Base-by-base conservation (phyloP, 352 stramenopile species). In the Aphanomyces cochlioides region DNA sequence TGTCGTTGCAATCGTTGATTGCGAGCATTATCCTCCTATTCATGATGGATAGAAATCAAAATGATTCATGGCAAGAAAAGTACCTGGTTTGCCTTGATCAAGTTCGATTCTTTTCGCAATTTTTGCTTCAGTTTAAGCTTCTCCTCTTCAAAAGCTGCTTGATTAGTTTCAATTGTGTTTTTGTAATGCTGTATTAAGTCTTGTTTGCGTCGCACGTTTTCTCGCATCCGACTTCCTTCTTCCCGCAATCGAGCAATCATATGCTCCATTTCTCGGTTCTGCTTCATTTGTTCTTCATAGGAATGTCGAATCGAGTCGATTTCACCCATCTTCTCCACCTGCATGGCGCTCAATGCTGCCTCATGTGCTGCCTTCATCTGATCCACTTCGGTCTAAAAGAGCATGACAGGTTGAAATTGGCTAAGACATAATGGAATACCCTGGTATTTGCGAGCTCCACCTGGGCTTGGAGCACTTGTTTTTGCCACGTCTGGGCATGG, bases 151-250 rank as follows among this genome's bases (percentile, higher is more conserved):
- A 50, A 41, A 4, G 38, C 59, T 15, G 17, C 15, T 13, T 36
- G 36, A 36, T 36, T 36, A 13, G 12, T 37, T 43, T 70, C 64
- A 3, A 61, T 13, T 10, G n/a, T 50, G n/a, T 21, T 7, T 37
- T 70, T 70, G 43, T 61, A 61, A 15, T 56, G 40, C 1, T n/a
- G 7, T 5, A 70, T 38, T 17, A 70, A 36, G 10, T 70, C 64
- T 34, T 54, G 19, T 38, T 70, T 70, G 10, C 64, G 64, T 8
- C 19, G 37, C 19, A 61, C 12, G 47, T 50, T 70, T 10, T 70
- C 47, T n/a, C 45, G 39, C 5, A 70, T 21, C 40, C 47, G 45
- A 7, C 6, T 37, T 6, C 34, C 36, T 15, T 70, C 64, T 3
- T 70, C 64, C 19, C 64, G 36, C 36, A 70, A 47, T 17, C 45